phyloP scores from a whole-genome alignment of 2,329 filamentous ascomycete genomes.

The Boeremia lycopersici region DNA sequence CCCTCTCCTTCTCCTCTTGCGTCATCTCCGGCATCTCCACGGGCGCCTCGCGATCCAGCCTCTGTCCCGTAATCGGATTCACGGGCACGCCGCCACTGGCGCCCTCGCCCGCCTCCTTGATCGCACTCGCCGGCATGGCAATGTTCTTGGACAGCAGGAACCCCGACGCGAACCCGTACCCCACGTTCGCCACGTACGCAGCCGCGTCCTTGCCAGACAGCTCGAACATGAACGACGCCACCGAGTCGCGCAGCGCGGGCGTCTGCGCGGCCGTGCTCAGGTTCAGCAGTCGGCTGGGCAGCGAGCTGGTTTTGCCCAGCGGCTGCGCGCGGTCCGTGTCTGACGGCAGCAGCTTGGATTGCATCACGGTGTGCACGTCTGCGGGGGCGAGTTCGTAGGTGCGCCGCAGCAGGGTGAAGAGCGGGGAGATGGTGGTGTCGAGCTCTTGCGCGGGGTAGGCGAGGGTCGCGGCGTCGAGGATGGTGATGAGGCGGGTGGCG shows the following conservation, averaged over 20 bases:
- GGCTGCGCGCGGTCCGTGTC: slow-evolving; percentile 76
- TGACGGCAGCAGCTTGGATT: slow-evolving; percentile 73
- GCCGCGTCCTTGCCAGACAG: slow-evolving; percentile 80
- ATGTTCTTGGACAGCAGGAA: slow-evolving; percentile 87
- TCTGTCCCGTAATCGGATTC: slow-evolving; percentile 89
- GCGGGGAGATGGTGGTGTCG: slow-evolving; percentile 71
- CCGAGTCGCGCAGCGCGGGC: slow-evolving; percentile 73
- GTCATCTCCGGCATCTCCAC: slow-evolving; percentile 76
- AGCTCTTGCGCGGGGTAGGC: slow-evolving; percentile 71
- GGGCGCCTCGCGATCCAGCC: slow-evolving; percentile 69
- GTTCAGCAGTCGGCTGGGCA: slow-evolving; percentile 77
- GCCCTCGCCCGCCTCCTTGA: slow-evolving; percentile 52
- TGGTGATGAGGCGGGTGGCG: slow-evolving; percentile 68
- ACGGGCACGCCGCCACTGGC: slow-evolving; percentile 53
- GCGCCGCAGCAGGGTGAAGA: slow-evolving; percentile 74
- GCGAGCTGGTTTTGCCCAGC: slow-evolving; percentile 74
- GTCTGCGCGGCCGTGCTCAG: slow-evolving; percentile 76
- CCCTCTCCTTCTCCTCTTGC: slow-evolving; percentile 86
- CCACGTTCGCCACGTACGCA: slow-evolving; percentile 86
- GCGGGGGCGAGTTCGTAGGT: slow-evolving; percentile 73
- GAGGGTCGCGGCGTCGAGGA: slow-evolving; percentile 71
- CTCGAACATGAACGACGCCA: slow-evolving; percentile 83
- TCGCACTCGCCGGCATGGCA: slow-evolving; percentile 70
- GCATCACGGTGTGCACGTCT: slow-evolving; percentile 66
- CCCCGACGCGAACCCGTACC: slow-evolving; percentile 91